Percentiles rank a stretch among this genome's conserved stretches.
These are phyloP conservation scores for Trichosporon sp. DNA, from an alignment of 1,284 basidiomycete species.

Conservation along the genomic window DNA sequence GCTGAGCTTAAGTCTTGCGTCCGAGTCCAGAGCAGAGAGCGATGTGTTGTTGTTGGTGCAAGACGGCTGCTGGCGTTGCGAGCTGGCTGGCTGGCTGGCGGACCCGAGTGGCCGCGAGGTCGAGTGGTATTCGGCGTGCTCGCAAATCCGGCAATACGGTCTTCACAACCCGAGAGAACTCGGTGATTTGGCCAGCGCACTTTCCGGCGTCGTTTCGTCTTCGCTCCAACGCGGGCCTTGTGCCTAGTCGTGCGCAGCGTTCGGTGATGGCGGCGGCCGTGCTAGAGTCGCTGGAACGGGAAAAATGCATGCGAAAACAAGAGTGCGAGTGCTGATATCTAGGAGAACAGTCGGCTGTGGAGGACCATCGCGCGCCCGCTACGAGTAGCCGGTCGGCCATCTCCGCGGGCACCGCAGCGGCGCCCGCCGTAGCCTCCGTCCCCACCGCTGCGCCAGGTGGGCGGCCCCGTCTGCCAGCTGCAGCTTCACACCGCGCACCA, in stretches of 20 bases:
- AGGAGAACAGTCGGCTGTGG: too few relatives aligned
- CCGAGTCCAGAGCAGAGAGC: too few relatives aligned
- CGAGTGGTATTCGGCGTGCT: not conserved
- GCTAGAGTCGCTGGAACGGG: not conserved
- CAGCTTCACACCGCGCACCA: not conserved
- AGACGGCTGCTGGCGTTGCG: too few relatives aligned
- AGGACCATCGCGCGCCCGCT: too few relatives aligned
- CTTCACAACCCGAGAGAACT: not conserved
- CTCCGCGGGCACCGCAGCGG: not conserved
- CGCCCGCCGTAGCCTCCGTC: not conserved
- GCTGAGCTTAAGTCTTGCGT: not conserved
- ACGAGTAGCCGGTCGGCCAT: conserved; percentile 3
- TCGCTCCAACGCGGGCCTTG: not conserved
- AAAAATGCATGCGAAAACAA: not conserved
- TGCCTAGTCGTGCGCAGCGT: too few relatives aligned
- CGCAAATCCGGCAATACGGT: conserved; percentile 1
- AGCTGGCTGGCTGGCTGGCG: not conserved
- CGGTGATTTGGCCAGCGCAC: not conserved
- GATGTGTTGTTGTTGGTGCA: not conserved
- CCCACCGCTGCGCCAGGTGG: not conserved
- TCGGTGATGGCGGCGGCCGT: not conserved
- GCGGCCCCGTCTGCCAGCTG: not conserved
- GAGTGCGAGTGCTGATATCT: not conserved
- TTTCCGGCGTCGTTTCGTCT: not conserved
- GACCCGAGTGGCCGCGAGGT: not conserved